Conservation (phyloP, 345 rosid species). For the Lagerstroemia speciosa region DNA sequence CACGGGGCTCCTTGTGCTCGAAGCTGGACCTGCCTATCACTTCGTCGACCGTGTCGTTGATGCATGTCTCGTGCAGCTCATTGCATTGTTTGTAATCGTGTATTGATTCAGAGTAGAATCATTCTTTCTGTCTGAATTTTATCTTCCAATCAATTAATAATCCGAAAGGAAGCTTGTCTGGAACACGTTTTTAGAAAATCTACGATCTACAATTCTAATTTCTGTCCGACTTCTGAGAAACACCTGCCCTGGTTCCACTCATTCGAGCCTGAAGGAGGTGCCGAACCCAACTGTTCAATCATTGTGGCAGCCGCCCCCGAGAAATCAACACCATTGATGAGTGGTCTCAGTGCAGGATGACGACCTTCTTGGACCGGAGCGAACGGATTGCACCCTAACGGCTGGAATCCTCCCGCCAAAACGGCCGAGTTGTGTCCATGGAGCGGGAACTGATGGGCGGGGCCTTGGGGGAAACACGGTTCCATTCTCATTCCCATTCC, state of each 20-base stretch:
- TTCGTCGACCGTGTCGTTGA: not conserved
- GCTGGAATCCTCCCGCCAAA: slow-evolving; percentile 17
- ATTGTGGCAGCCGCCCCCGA: slow-evolving; percentile 10
- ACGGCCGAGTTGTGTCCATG: slow-evolving; percentile 13
- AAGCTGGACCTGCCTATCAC: slow-evolving; percentile 8
- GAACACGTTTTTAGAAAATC: not conserved
- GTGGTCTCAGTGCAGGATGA: slow-evolving; percentile 8
- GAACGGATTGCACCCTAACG: slow-evolving; percentile 18
- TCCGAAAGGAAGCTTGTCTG: not conserved
- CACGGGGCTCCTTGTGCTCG: not conserved
- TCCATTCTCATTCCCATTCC: slow-evolving; percentile 31
- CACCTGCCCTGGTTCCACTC: slow-evolving; percentile 9
- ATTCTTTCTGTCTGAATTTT: not conserved
- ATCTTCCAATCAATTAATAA: not conserved
- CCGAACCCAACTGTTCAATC: slow-evolving; percentile 13
- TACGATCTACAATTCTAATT: not conserved
- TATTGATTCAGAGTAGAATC: no score
- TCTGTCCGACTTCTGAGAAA: not conserved
- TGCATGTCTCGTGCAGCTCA: not conserved
- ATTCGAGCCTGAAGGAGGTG: slow-evolving; percentile 11
- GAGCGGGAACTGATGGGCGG: slow-evolving; percentile 17
- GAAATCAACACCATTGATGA: slow-evolving; percentile 6
- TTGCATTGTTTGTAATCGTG: not conserved
- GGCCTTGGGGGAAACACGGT: slow-evolving; percentile 21
- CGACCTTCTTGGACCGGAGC: slow-evolving; percentile 12